Evolutionary conservation across 1,284 basidiomycete species (phyloP), one percentile per base, ranked within the genome.

Genomic region (Sphaerobolus stellatus): DNA sequence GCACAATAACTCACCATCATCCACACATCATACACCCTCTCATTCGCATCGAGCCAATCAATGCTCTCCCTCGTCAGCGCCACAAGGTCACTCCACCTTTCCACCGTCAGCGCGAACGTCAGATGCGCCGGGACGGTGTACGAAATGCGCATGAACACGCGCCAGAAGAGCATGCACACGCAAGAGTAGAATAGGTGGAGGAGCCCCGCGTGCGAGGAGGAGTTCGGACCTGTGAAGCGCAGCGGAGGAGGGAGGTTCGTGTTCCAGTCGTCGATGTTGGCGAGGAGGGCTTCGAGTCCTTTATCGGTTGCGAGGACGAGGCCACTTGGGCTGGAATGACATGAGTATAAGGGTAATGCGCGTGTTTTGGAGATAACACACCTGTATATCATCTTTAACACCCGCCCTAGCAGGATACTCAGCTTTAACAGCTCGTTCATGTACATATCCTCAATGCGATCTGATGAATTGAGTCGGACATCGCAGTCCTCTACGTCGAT

Each of bases 401-500:
- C 88, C 18, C 90, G 82, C 2, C 94, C 94, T 33, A 96, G 79
- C 48, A 97, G 77, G 58, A 96, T 86, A 55, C 90, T 91, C 52
- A 98, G 74, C 57, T 93, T 86, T 56, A 94, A 85, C 59, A 96
- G 83, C 71, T 94, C 90, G 61, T 89, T 86, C 76, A 91, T 81
- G 70, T 92, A 92, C 59, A 85, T 74, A 61, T 87, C 84, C 40
- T 82, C 78, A 20, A 81, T 78, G 62, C 90, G 84, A 16, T 80
- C 90, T 49, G 84, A 90, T 61, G 79, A 91, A 4, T 92, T 93
- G 31, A 96, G 74, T 41, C 93, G 84, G 13, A 90, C 89, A 69
- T 98, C 94, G 70, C 94, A 98, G 69, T 97, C 94, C 60, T 88
- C 84, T 3, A 97, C 82, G 68, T 96, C 92, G 61, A 97, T 94